These are phyloP conservation scores for Lipomyces lipofer DNA, from an alignment of 805 yeast genomes.

Conservation along the genomic window DNA sequence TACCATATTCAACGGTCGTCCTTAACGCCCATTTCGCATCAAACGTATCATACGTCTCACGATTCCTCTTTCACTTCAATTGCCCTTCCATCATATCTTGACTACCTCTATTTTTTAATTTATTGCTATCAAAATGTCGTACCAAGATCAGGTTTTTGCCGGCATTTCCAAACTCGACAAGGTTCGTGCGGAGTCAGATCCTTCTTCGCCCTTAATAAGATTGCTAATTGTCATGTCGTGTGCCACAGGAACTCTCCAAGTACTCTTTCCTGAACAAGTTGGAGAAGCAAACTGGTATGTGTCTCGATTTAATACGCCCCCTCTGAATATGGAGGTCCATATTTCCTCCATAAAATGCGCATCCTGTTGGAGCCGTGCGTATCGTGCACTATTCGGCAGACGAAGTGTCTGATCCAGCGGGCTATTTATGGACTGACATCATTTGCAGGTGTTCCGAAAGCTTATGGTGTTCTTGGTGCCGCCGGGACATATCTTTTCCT, in stretches of 20 bases:
- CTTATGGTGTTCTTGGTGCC: constrained; percentile 73
- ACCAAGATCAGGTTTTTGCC: constrained; percentile 37
- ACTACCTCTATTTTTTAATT: neutral
- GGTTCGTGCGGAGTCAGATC: constrained; percentile 25
- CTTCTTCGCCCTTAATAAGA: neutral
- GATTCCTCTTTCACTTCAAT: too few relatives aligned
- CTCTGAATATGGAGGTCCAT: too few relatives aligned
- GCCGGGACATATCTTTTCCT: constrained; percentile 68
- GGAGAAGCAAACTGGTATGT: constrained; percentile 39
- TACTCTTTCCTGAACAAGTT: constrained; percentile 38
- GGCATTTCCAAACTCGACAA: constrained; percentile 34
- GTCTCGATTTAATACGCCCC: too few relatives aligned
- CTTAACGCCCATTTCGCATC: too few relatives aligned
- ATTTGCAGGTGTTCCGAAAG: constrained; percentile 64
- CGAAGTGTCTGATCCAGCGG: neutral
- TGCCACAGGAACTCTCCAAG: constrained; percentile 38
- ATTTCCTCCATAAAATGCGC: neutral
- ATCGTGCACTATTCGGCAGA: neutral
- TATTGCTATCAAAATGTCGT: constrained; percentile 18
- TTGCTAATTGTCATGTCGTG: neutral
- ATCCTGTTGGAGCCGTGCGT: neutral
- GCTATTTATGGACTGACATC: neutral
- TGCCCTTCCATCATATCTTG: too few relatives aligned
- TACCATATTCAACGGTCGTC: too few relatives aligned
- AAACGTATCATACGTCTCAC: too few relatives aligned